These are phyloP conservation scores for Hypoxylon sp. DNA, from an alignment of 2,329 filamentous ascomycete genomes.

Conservation along the genomic window DNA sequence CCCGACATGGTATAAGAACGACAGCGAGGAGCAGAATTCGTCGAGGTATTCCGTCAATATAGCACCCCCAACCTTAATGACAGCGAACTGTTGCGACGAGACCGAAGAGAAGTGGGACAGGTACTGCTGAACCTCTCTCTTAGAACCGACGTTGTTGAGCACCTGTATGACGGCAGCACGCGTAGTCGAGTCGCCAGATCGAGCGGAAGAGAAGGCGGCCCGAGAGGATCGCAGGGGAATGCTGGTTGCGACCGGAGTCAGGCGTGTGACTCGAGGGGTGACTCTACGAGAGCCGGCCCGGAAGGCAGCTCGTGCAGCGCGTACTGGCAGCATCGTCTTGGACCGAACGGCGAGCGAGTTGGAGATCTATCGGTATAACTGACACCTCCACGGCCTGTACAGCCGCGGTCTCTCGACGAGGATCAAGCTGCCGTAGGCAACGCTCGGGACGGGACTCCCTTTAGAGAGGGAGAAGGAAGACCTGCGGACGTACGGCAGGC, in stretches of 20 bases:
- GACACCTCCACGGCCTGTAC: conserved; percentile 32
- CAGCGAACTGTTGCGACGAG: conserved; percentile 94
- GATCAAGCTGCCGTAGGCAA: conserved; percentile 30
- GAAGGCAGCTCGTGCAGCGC: conserved; percentile 42
- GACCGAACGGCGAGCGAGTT: conserved; percentile 8
- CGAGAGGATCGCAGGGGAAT: conserved; percentile 43
- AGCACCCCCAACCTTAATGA: conserved; percentile 97
- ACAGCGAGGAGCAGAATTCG: conserved; percentile 85
- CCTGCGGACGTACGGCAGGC: conserved; percentile 11
- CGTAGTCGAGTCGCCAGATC: conserved; percentile 64
- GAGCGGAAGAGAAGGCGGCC: conserved; percentile 45
- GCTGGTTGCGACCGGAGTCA: conserved; percentile 29
- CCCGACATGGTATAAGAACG: conserved; percentile 93
- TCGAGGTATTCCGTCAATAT: conserved; percentile 95
- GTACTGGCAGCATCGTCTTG: conserved; percentile 39
- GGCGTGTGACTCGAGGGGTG: conserved; percentile 34
- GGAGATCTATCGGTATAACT: conserved; percentile 17
- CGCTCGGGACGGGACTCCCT: conserved; percentile 24
- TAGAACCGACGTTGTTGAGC: conserved; percentile 93
- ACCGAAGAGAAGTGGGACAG: conserved; percentile 97
- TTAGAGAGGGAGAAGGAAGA: conserved; percentile 19
- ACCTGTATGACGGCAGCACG: conserved; percentile 87
- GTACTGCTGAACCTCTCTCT: conserved; percentile 96
- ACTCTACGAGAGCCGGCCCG: conserved; percentile 45
- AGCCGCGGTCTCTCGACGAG: conserved; percentile 33